Evolutionary conservation across 2,329 filamentous ascomycete genomes (phyloP), one percentile per base, ranked within the genome.

Genomic region (Penicillium oxalicum): DNA sequence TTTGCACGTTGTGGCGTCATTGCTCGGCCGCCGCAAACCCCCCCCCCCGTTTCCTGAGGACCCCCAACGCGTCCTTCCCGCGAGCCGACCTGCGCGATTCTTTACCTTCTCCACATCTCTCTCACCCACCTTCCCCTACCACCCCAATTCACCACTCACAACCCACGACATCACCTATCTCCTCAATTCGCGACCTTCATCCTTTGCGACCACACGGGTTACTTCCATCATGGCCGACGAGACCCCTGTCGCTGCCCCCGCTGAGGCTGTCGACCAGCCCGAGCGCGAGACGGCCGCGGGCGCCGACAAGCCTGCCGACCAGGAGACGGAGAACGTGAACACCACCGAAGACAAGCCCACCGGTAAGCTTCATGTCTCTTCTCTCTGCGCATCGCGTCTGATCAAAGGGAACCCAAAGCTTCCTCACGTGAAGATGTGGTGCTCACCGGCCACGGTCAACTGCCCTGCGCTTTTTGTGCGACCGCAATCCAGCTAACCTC

Each of bases 191-290:
- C 56, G 54, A 58, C 47, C 55, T 32, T 32, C 46, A 49, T 47
- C 41, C 41, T 48, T 53, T 53, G 38, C 45, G 48, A 51, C 7
- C 44, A 48, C 49, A 48, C 40, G 57, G 18, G 36, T 41, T 34
- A 26, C 41, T 50, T 49, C 55, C 59, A 67, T 55, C 54, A 73
- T 72, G 64, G 65, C 70, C 52, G 70, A 73, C 49, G 64, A 67
- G 49, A 64, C 64, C 43, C 61, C 64, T 56, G 60, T 65, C 50
- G 54, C 63, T 54, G 56, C 61, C 51, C 56, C 64, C 49, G 60
- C 62, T 45, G 61, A 61, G 50, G 60, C 60, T 52, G 61, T 52
- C 51, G 64, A 69, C 57, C 60, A 61, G 59, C 55, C 59, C 26
- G 64, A 65, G 62, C 64, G 53, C 56, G 57, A 56, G 50, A 49